These are phyloP conservation scores for Talaromyces proteolyticus DNA, from an alignment of 495 filamentous ascomycete genomes.

Conservation along the genomic window DNA sequence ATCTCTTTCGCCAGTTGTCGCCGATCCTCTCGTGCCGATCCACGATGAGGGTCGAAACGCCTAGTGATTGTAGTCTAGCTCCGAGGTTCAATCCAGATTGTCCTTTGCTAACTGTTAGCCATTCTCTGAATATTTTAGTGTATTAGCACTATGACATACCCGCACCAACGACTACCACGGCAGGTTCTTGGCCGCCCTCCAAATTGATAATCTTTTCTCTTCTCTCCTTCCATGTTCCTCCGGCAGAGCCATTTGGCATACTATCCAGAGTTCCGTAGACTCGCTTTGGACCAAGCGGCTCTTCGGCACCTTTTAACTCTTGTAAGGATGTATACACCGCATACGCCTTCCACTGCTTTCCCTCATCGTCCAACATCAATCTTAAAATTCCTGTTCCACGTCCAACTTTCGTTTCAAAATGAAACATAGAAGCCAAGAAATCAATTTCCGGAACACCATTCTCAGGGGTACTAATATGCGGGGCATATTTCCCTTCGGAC, in stretches of 20 bases:
- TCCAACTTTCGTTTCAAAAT: constrained; percentile 46
- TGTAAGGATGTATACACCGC: constrained; percentile 55
- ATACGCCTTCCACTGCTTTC: constrained; percentile 58
- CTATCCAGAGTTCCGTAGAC: constrained; percentile 51
- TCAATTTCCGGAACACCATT: constrained; percentile 31
- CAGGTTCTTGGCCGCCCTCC: constrained; percentile 56
- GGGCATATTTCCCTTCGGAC: constrained; percentile 29
- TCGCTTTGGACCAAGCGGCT: constrained; percentile 41
- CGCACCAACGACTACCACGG: constrained; percentile 61
- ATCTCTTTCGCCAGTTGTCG: constrained; percentile 72
- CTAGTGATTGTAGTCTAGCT: constrained; percentile 65
- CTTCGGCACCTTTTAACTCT: constrained; percentile 44
- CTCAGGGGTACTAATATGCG: constrained; percentile 31
- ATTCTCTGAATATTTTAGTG: constrained; percentile 8
- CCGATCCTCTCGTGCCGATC: constrained; percentile 62
- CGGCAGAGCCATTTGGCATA: constrained; percentile 46
- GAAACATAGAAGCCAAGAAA: constrained; percentile 48
- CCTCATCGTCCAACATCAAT: constrained; percentile 39
- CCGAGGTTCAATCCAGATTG: constrained; percentile 53
- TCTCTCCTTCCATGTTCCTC: constrained; percentile 65
- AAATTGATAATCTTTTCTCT: constrained; percentile 37
- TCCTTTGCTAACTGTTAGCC: constrained; percentile 18
- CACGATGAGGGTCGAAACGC: constrained; percentile 57
- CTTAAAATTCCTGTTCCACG: constrained; percentile 51
- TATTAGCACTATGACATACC: constrained; percentile 21